Evolutionary conservation across 169 alveolate species (phyloP).

Genomic region (Fabrea salina): DNA sequence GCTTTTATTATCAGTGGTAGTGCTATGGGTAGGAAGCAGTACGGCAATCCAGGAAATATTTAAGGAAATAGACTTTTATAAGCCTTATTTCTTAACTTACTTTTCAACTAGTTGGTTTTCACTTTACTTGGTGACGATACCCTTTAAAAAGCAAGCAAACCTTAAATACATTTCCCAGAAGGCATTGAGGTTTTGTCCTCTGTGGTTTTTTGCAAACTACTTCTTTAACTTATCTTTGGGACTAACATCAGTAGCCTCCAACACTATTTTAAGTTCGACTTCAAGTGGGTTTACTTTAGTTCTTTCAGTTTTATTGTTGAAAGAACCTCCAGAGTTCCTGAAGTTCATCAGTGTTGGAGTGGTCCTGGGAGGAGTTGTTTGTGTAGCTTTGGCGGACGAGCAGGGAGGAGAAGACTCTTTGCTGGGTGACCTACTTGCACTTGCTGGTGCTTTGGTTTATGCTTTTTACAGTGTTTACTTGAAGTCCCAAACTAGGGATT

Average conservation of each 20-base stretch:
- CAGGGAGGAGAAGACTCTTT: not conserved
- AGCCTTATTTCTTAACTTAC: constrained; percentile 44
- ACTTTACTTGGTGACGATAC: constrained; percentile 7
- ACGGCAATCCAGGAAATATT: constrained; percentile 30
- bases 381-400: constrained; percentile 32
- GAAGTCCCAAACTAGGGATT: constrained; percentile 5
- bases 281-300: constrained; percentile 40
- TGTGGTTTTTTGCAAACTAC: constrained; percentile 54
- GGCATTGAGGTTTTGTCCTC: constrained; percentile 29
- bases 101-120: constrained; percentile 33
- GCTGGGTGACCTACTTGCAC: constrained; percentile 39
- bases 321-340: constrained; percentile 9
- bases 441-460: constrained; percentile 38
- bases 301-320: not conserved
- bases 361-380: constrained; percentile 37
- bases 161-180: not conserved
- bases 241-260: constrained; percentile 35
- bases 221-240: constrained; percentile 40
- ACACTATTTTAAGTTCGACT: constrained; percentile 41
- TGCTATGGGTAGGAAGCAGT: constrained; percentile 36
- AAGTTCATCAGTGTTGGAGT: constrained; percentile 37
- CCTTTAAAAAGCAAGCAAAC: not conserved
- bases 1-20: constrained; percentile 30
- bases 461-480: constrained; percentile 40
- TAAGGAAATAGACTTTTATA: constrained; percentile 22